Conservation (phyloP, 805 yeast species). For the Wickerhamiella australiensis region DNA sequence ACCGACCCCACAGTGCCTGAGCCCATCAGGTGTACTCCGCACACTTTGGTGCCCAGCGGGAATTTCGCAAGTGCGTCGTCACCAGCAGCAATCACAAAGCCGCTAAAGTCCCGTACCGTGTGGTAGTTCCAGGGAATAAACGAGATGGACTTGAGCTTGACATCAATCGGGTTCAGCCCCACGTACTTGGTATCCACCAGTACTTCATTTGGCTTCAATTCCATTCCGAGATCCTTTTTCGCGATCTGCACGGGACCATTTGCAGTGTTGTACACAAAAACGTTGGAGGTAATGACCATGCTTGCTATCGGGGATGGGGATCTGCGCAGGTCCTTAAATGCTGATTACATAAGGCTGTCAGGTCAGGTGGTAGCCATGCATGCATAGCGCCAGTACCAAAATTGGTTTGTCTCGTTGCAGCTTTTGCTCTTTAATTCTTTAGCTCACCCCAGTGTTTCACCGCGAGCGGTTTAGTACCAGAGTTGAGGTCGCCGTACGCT, state of each 20-base stretch:
- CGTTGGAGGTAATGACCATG: background rate
- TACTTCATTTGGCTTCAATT: conserved; percentile 31
- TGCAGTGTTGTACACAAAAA: background rate
- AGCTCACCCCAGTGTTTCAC: conserved; percentile 7
- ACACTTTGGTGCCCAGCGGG: conserved; percentile 49
- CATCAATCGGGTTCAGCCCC: conserved; percentile 55
- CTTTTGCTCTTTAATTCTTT: background rate
- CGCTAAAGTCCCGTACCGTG: conserved; percentile 55
- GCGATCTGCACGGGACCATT: background rate
- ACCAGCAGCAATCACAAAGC: conserved; percentile 48
- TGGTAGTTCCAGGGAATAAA: conserved; percentile 8
- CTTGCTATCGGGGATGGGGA: background rate
- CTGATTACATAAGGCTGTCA: background rate
- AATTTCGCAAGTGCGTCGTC: conserved; percentile 25
- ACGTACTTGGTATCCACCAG: conserved; percentile 49
- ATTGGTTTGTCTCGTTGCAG: too few relatives aligned
- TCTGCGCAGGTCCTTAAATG: background rate
- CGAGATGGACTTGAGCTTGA: conserved; percentile 34
- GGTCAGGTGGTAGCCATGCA: too few relatives aligned
- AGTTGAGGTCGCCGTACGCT: background rate
- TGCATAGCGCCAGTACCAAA: too few relatives aligned
- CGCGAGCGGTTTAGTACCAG: background rate
- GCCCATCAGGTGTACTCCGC: conserved; percentile 33
- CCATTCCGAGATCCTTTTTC: background rate
- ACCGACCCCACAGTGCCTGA: background rate